Evolutionary conservation across 225 moss, liverwort and hornwort genomes (phyloP), one percentile per base, ranked within the genome.

Genomic region (Polytrichum formosum): DNA sequence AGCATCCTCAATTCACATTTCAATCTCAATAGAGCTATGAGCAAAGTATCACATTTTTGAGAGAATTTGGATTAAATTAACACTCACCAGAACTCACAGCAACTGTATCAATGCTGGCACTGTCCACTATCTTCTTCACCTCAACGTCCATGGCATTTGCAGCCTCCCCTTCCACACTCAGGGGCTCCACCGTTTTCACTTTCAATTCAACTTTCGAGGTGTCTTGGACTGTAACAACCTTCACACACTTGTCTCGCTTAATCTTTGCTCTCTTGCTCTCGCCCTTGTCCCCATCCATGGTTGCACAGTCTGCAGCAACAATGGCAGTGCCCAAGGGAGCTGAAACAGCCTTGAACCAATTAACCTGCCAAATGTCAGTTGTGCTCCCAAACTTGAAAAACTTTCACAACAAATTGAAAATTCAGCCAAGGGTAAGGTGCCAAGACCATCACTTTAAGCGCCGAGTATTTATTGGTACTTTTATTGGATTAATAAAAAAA

Each of bases 211-310:
- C 16, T 37, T 37, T 13, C 46, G 13, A 3, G 13, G 7, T 28
- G 54, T 26, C 56, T 53, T 21, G 53, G 53, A 55, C 68, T 54
- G 73, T 61, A 5, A 46, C 23, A 9, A 33, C 73, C 63, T 56
- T 80, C 4, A 18, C 59, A 10, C 53, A n/a, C 6, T 18, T 60
- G 6, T 55, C 63, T 29, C 37, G 71, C 65, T 72, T 78, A 26
- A 76, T 78, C 81, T 84, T 92, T 28, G 70, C 79, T 64, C 85
- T 83, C 73, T 91, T 94, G 55, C 64, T 83, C 55, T 89, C 88
- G 6, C 19, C 65, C 72, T 68, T 79, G 62, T 86, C 88, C 35
- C 70, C 33, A 60, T 59, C 74, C 64, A 23, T 60, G 53, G 28
- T 28, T 5, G 17, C 28, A 28, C 25, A 25, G 26, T 18, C 53